Evolutionary conservation across 306 rosid species (phyloP).

Genomic region (Prinsepia uniflora): DNA sequence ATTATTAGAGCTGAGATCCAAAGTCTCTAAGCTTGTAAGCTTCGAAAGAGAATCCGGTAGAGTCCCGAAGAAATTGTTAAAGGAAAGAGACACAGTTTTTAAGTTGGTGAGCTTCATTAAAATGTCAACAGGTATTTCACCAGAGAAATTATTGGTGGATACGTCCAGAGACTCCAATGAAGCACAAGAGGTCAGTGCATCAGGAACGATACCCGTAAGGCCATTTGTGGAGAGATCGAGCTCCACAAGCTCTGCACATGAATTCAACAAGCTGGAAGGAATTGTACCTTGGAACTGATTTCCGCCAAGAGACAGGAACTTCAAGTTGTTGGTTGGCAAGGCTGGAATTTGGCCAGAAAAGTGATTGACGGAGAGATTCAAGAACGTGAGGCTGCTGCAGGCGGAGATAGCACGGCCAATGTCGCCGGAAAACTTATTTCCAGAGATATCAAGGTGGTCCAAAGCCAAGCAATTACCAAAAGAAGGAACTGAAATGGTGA

Average conservation of each 20-base stretch:
- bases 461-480: conserved; percentile 62
- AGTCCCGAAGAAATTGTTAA: conserved; percentile 44
- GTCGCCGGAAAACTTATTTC: conserved; percentile 66
- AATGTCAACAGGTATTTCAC: conserved; percentile 48
- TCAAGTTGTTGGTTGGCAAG: conserved; percentile 42
- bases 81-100: conserved; percentile 35
- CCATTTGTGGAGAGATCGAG: conserved; percentile 61
- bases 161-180: conserved; percentile 43
- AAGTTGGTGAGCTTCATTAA: conserved; percentile 46
- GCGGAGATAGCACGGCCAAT: conserved; percentile 32
- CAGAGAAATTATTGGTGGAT: conserved; percentile 50
- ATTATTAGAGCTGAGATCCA: conserved; percentile 87
- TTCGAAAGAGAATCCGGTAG: conserved; percentile 53
- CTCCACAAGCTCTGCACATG: conserved; percentile 42
- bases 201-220: conserved; percentile 51
- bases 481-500: conserved; percentile 45
- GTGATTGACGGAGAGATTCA: conserved; percentile 63
- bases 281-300: conserved; percentile 54
- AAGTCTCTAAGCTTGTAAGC: conserved; percentile 40
- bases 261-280: conserved; percentile 36
- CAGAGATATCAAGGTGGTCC: conserved; percentile 61
- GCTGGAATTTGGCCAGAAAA: conserved; percentile 58
- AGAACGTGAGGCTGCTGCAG: conserved; percentile 41
- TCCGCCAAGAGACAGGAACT: conserved; percentile 41
- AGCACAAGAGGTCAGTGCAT: conserved; percentile 44